Percentiles rank a stretch among this genome's conserved stretches.
phyloP scores from a whole-genome alignment of 83 land plant genomes.

The Isoetes engelmannii region DNA sequence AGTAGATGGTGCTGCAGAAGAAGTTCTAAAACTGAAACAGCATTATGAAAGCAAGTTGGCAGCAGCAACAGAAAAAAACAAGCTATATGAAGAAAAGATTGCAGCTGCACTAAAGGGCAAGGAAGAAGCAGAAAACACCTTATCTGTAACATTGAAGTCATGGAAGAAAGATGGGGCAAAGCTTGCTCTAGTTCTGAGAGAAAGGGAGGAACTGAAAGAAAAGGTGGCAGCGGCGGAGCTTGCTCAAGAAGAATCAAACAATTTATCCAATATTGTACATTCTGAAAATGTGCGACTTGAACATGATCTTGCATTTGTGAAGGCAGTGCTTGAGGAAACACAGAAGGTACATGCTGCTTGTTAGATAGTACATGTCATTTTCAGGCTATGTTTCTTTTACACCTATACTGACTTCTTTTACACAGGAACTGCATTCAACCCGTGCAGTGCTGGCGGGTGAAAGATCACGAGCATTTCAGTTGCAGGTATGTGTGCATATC shows the following conservation, averaged over 20 bases:
- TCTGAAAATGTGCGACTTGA: constrained; percentile 85
- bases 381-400: neutral
- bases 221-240: constrained; percentile 54
- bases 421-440: constrained; percentile 73
- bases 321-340: constrained; percentile 90
- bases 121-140: constrained; percentile 55
- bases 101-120: constrained; percentile 40
- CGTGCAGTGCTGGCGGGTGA: constrained; percentile 69
- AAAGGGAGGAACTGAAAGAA: constrained; percentile 54
- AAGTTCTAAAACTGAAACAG: constrained; percentile 23
- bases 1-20: no score
- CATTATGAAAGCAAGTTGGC: constrained; percentile 56
- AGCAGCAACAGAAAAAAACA: constrained; percentile 47
- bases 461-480: constrained; percentile 72
- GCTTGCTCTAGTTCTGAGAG: constrained; percentile 52
- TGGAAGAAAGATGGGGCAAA: constrained; percentile 52
- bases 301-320: constrained; percentile 90
- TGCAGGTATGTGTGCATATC: constrained; percentile 49
- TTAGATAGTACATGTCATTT: neutral
- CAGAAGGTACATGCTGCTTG: constrained; percentile 55
- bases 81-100: constrained; percentile 48
- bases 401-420: neutral
- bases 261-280: constrained; percentile 75
- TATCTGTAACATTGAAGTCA: constrained; percentile 42
- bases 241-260: constrained; percentile 83